Base-by-base conservation (phyloP, 2,329 filamentous ascomycete genomes). In the Zalaria obscura region DNA sequence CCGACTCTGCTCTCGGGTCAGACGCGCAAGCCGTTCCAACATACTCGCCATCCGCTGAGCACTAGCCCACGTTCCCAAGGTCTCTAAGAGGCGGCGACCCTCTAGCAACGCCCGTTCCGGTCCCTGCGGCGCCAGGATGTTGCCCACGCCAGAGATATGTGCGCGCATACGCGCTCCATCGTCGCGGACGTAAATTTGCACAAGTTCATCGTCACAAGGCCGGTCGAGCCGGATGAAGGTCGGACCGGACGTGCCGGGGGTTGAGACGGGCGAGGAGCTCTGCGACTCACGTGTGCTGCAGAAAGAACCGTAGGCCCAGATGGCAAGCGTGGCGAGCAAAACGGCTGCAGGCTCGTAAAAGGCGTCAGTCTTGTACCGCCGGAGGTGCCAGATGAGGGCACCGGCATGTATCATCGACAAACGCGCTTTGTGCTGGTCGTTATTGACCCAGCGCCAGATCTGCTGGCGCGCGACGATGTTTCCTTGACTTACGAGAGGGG, bases 301-400 rank as follows among this genome's bases (percentile, higher is more conserved):
- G 35, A 50, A 56, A 4, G 49, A 55, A 3, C 62, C 57, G 46
- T 67, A 82, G 0, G 72, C 71, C 81, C 81, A 85, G 8, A 84
- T 58, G 0, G 73, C 70, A 3, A 85, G 62, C 7, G 72, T 68
- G 3, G 76, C 77, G 48, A 83, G 76, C 48, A 80, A 78, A 0
- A 83, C 68, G 0, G 73, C 73, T 3, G 83, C 71, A 0, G 78
- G 75, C 49, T 76, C 73, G 54, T 83, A 82, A 46, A 72, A 70
- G 8, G 61, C 64, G 46, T 65, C 63, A 2, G 60, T 59, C 2
- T 65, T 66, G 48, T 68, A 73, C 10, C 67, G 59, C 11, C 69
- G 63, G 0, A 73, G 57, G 45, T 74, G 68, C 66, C 69, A 73
- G 45, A 72, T 67, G 0, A 68, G 52, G 3, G 63, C 63, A 3